Evolutionary conservation across 1,139 yeast species (phyloP), one percentile per base, ranked within the genome.

Genomic region (Lodderomyces elongisporus): DNA sequence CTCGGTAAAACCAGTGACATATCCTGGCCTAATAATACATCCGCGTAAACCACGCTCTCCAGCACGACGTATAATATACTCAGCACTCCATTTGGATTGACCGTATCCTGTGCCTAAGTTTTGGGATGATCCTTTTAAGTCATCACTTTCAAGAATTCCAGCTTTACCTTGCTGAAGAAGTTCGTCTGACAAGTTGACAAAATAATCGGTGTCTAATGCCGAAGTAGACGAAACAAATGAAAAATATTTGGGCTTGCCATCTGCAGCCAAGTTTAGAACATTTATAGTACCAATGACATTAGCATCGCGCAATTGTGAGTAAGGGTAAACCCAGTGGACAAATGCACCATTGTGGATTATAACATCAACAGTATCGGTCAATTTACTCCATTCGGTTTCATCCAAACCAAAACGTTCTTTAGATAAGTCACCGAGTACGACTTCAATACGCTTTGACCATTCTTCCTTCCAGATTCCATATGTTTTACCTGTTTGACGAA

Each of bases 291-390:
- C 80, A 41, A 89, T 63, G 24, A 93, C 98, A 54, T 93, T 93
- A 25, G 98, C 94, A 41, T 87, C 96, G 49, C 97, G 77, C 47
- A 93, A 69, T 48, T 84, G 85, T 33, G 83, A 65, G 60, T 93
- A 93, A 28, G 97, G 98, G 56, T 85, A 91, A 3, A 89, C 96
- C 99, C 99, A 93, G 59, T 93, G 98, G 27, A 93, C 99, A 42
- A 89, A 70, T 4, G 98, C 99, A 63, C 97, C 98, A 51, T 93
- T 93, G 59, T 93, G 99, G 42, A 93, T 76, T 33, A 93, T 79
- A 4, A 83, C 81, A 56, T 93, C 98, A 38, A 89, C 67, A 1
- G 66, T 60, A 10, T 72, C 59, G 4, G 78, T 60, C 41, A 93
- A 69, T 4, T 52, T 33, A 2, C 46, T 35, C 95, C 95, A 91